These are phyloP conservation scores for Symbiodinium pilosum DNA, from an alignment of 73 alveolate genomes.

Conservation along the genomic window DNA sequence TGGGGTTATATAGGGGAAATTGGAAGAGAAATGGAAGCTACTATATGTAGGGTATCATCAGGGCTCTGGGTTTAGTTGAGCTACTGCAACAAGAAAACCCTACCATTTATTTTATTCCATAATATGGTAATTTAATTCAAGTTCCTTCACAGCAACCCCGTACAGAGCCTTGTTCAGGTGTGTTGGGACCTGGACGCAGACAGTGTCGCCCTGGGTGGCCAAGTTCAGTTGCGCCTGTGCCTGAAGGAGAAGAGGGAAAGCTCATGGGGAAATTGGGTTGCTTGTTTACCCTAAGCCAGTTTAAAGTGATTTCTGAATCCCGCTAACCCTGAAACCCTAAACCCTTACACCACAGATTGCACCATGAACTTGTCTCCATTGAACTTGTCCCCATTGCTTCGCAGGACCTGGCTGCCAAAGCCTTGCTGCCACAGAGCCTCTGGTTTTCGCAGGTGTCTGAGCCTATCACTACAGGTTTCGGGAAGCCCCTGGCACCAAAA, in stretches of 20 bases:
- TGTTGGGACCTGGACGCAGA: background rate
- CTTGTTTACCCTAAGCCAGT: too few relatives aligned
- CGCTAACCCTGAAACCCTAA: too few relatives aligned
- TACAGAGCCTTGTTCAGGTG: background rate
- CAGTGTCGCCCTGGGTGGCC: background rate
- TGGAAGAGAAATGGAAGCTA: too few relatives aligned
- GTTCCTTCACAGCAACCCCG: too few relatives aligned
- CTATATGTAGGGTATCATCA: too few relatives aligned
- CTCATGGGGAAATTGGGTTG: background rate
- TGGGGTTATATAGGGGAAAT: background rate
- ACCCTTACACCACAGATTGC: too few relatives aligned
- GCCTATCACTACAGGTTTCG: conserved; percentile 35
- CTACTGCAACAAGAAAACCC: too few relatives aligned
- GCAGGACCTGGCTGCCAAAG: conserved; percentile 53
- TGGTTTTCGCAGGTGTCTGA: conserved; percentile 53
- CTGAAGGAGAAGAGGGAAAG: background rate
- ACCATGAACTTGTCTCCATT: too few relatives aligned
- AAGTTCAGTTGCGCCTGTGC: background rate
- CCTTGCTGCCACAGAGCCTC: conserved; percentile 25
- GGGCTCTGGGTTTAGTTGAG: too few relatives aligned
- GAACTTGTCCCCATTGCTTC: background rate
- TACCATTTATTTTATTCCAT: too few relatives aligned
- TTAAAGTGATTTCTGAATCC: too few relatives aligned
- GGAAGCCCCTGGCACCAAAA: background rate
- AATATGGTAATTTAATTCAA: too few relatives aligned